Conservation (phyloP, 208 protist species). For the Wallacemonas collosoma region DNA sequence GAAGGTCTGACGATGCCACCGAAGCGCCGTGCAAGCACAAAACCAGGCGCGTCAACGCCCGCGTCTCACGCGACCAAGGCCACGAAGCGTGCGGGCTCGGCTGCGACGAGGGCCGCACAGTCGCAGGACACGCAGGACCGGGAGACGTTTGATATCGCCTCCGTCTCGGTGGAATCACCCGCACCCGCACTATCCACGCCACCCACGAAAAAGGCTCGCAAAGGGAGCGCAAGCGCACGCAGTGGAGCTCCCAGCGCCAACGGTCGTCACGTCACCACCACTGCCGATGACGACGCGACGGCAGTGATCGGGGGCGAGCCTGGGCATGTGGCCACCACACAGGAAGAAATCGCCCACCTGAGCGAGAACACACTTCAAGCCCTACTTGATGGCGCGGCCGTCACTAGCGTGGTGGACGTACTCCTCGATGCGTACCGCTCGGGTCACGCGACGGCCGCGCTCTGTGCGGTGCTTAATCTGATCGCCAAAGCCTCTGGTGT, state of each 20-base stretch:
- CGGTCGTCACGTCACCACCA: neutral
- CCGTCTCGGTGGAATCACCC: conserved; percentile 27
- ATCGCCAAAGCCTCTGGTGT: conserved; percentile 78
- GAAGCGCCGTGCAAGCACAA: conserved; percentile 7
- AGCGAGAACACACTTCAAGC: conserved; percentile 46
- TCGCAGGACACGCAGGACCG: neutral
- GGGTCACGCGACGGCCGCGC: conserved; percentile 33
- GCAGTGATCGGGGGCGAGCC: conserved; percentile 1
- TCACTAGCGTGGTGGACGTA: conserved; percentile 30
- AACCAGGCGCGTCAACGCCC: neutral
- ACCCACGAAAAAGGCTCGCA: neutral
- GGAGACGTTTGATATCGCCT: conserved; percentile 29
- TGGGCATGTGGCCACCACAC: conserved; percentile 27
- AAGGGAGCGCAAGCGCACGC: neutral
- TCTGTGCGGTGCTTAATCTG: conserved; percentile 79
- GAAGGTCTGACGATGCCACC: conserved; percentile 9
- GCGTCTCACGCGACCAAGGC: neutral
- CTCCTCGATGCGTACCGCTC: conserved; percentile 62
- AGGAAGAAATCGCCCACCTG: conserved; percentile 20
- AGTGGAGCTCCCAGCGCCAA: too few relatives aligned
- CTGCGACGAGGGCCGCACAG: too few relatives aligned
- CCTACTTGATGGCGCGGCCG: conserved; percentile 46
- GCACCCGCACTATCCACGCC: neutral
- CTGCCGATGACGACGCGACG: neutral
- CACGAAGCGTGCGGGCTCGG: too few relatives aligned